phyloP scores from a whole-genome alignment of 768 basidiomycete genomes.

The Vararia minispora region DNA sequence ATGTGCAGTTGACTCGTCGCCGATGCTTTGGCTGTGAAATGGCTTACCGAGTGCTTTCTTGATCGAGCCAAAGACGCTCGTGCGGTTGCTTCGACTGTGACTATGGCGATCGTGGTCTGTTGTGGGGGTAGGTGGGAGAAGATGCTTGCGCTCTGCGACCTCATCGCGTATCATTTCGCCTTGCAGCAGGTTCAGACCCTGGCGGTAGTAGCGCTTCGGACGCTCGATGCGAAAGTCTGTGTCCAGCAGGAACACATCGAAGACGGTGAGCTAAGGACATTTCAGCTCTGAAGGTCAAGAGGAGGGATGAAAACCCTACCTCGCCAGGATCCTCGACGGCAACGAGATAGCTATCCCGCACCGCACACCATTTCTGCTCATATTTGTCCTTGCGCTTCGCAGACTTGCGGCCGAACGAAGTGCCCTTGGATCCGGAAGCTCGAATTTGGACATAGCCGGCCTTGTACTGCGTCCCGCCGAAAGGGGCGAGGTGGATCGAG shows the following conservation, averaged over 20 bases:
- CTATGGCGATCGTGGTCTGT: slow-evolving; percentile 3
- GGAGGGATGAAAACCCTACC: slow-evolving; percentile 27
- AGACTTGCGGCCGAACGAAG: slow-evolving; percentile 57
- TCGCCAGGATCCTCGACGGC: slow-evolving; percentile 80
- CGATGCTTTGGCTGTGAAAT: slow-evolving; percentile 23
- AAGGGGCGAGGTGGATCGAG: slow-evolving; percentile 66
- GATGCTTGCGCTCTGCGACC: slow-evolving; percentile 5
- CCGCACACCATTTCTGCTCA: slow-evolving; percentile 78
- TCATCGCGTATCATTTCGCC: slow-evolving; percentile 19
- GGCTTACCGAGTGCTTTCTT: slow-evolving; percentile 33
- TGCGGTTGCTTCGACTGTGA: slow-evolving; percentile 16
- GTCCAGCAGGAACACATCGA: slow-evolving; percentile 93
- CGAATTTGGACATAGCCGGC: slow-evolving; percentile 71
- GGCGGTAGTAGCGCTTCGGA: slow-evolving; percentile 83
- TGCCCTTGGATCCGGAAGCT: slow-evolving; percentile 35
- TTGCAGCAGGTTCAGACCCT: slow-evolving; percentile 64
- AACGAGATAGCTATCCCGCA: slow-evolving; percentile 87
- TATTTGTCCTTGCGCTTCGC: slow-evolving; percentile 46
- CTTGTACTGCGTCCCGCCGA: slow-evolving; percentile 84
- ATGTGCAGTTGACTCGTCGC: slow-evolving; percentile 4
- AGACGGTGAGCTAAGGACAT: slow-evolving; percentile 70
- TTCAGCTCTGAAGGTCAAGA: not conserved
- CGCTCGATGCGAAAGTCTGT: slow-evolving; percentile 80
- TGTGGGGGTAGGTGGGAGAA: not conserved
- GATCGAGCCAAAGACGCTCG: slow-evolving; percentile 38